Evolutionary conservation across 179 eudicot genomes (phyloP).

Genomic region (Spinacia oleracea): DNA sequence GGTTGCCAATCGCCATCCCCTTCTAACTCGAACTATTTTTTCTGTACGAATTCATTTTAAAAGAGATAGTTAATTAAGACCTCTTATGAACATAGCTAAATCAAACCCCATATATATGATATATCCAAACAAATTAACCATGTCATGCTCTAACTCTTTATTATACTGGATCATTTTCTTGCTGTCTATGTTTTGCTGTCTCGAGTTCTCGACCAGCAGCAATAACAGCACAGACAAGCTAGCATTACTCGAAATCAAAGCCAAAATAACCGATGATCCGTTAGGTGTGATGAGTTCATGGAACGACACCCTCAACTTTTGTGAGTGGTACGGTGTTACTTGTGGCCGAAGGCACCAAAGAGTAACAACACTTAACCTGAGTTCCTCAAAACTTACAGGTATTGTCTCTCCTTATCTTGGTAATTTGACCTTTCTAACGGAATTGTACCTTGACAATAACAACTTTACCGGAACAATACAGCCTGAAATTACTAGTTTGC

Average conservation of each 20-base stretch:
- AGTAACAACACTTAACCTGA: background rate
- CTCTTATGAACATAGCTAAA: no score
- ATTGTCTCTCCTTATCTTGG: background rate
- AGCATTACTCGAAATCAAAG: background rate
- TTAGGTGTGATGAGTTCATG: background rate
- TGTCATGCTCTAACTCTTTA: no score
- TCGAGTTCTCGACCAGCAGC: background rate
- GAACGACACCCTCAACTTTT: background rate
- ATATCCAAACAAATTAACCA: no score
- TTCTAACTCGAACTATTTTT: no score
- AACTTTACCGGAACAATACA: background rate
- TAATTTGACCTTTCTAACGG: background rate
- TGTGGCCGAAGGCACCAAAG: background rate
- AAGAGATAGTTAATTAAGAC: no score
- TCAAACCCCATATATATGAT: no score
- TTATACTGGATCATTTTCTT: background rate
- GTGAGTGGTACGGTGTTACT: background rate
- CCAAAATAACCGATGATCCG: background rate
- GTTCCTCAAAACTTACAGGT: background rate
- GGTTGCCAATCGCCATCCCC: no score
- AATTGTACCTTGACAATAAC: background rate
- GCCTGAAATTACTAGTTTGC: background rate
- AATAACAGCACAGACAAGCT: slow-evolving; percentile 3
- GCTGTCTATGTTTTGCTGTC: background rate
- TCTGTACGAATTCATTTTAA: no score